Percentiles rank a stretch among this genome's conserved stretches.
Conservation (phyloP, 1,284 basidiomycete genomes). For the Dichomitus squalens region DNA sequence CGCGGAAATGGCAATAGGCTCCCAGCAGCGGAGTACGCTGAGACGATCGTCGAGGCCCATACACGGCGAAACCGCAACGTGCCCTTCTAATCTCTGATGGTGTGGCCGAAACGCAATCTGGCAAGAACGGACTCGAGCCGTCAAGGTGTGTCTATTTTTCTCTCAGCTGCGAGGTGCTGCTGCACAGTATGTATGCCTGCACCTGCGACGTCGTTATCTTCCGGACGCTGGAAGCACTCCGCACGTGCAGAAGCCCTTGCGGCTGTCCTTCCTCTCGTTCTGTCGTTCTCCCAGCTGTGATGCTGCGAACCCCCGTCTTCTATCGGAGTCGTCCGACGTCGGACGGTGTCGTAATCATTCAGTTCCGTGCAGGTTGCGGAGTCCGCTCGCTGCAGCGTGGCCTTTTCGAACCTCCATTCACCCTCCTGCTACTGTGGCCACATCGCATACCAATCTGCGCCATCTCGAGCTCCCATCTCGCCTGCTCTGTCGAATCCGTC, state of each 20-base stretch:
- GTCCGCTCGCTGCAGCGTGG: conserved; percentile 16
- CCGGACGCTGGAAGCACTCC: background rate
- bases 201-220: conserved; percentile 17
- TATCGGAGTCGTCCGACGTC: conserved; percentile 17
- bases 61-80: conserved; percentile 16
- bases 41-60: conserved; percentile 15
- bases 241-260: conserved; percentile 1
- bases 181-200: background rate
- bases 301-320: conserved; percentile 20
- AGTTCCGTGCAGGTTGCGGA: conserved; percentile 15
- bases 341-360: conserved; percentile 21
- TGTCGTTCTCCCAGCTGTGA: too few relatives aligned
- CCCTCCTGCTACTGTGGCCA: background rate
- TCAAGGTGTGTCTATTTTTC: conserved; percentile 4
- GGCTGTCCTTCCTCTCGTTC: conserved; percentile 13
- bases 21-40: conserved; percentile 9
- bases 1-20: conserved; percentile 10
- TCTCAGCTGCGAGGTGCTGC: background rate
- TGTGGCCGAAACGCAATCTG: conserved; percentile 1
- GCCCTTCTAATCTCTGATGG: conserved; percentile 11
- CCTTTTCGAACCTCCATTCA: background rate
- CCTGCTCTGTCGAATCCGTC: background rate
- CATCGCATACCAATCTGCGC: background rate
- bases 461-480: background rate
- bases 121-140: background rate